phyloP scores from a whole-genome alignment of 371 early-diverging fungal species.

The Basidiobolus meristosporus region DNA sequence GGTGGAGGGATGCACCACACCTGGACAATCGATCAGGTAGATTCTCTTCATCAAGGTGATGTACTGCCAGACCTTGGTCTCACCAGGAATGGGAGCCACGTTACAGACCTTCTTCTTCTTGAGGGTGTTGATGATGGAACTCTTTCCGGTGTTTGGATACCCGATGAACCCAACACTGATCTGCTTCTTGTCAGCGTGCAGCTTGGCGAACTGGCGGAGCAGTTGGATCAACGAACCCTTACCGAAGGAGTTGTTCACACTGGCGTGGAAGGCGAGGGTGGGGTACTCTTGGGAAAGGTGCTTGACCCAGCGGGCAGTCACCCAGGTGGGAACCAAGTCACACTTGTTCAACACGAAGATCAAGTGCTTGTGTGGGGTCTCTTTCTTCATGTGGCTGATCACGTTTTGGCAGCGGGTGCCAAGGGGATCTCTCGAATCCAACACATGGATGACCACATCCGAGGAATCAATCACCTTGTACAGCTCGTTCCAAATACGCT shows the following conservation, averaged over 20 bases:
- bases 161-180: constrained; percentile 96
- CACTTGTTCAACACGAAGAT: constrained; percentile 99
- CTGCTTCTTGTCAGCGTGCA: constrained; percentile 94
- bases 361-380: constrained; percentile 93
- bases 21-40: constrained; percentile 99
- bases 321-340: constrained; percentile 98
- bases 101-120: constrained; percentile 93
- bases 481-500: constrained; percentile 98
- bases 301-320: constrained; percentile 91
- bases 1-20: constrained; percentile 83
- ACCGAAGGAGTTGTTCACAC: constrained; percentile 95
- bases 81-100: constrained; percentile 98
- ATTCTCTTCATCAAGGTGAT: constrained; percentile 97
- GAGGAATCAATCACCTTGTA: constrained; percentile 99
- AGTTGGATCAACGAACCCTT: constrained; percentile 95
- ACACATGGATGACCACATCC: constrained; percentile 94
- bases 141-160: constrained; percentile 93
- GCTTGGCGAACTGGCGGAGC: constrained; percentile 86
- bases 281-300: constrained; percentile 82
- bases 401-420: constrained; percentile 92
- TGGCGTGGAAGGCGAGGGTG: constrained; percentile 96
- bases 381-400: constrained; percentile 81
- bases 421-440: constrained; percentile 97
- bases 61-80: constrained; percentile 99
- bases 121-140: constrained; percentile 97